phyloP scores from a whole-genome alignment of 2,329 filamentous ascomycete genomes.

The Calonectria pteridis region DNA sequence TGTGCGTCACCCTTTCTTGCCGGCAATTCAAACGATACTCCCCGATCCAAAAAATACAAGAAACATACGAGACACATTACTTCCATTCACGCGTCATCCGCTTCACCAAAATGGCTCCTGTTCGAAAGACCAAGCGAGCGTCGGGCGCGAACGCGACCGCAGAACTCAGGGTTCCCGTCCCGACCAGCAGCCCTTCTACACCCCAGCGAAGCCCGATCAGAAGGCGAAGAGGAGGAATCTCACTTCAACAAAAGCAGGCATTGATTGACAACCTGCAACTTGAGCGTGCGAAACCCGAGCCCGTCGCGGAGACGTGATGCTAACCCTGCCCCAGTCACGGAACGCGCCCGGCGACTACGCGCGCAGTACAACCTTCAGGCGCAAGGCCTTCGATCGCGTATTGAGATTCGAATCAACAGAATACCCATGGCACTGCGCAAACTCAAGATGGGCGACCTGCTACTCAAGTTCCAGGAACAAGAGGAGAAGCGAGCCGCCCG shows the following conservation, averaged over 20 bases:
- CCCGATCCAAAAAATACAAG: neutral
- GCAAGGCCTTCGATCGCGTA: slow-evolving; percentile 84
- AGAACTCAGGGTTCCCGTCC: slow-evolving; percentile 40
- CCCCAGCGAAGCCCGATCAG: slow-evolving; percentile 70
- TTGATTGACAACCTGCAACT: slow-evolving; percentile 91
- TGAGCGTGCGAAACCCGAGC: slow-evolving; percentile 72
- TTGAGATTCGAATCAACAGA: slow-evolving; percentile 93
- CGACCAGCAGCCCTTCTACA: slow-evolving; percentile 51
- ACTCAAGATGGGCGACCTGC: slow-evolving; percentile 84
- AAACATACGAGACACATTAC: slow-evolving; percentile 22
- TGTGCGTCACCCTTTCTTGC: slow-evolving; percentile 20
- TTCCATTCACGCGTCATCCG: slow-evolving; percentile 28
- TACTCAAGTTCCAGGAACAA: slow-evolving; percentile 64
- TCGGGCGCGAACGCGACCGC: slow-evolving; percentile 44
- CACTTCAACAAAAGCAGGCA: slow-evolving; percentile 82
- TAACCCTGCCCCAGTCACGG: slow-evolving; percentile 73
- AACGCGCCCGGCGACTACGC: slow-evolving; percentile 87
- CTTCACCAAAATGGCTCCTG: slow-evolving; percentile 59
- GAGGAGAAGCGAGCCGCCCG: slow-evolving; percentile 57
- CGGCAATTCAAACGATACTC: neutral
- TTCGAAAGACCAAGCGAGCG: slow-evolving; percentile 53
- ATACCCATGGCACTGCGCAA: slow-evolving; percentile 85
- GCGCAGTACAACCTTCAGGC: slow-evolving; percentile 92
- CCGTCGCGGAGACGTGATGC: slow-evolving; percentile 30
- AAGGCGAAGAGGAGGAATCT: slow-evolving; percentile 72